A percentile compares a stretch with the other conserved stretches of the same genome.
Evolutionary conservation across 78 protist species (phyloP).

Genomic region (Bodo saltans): DNA sequence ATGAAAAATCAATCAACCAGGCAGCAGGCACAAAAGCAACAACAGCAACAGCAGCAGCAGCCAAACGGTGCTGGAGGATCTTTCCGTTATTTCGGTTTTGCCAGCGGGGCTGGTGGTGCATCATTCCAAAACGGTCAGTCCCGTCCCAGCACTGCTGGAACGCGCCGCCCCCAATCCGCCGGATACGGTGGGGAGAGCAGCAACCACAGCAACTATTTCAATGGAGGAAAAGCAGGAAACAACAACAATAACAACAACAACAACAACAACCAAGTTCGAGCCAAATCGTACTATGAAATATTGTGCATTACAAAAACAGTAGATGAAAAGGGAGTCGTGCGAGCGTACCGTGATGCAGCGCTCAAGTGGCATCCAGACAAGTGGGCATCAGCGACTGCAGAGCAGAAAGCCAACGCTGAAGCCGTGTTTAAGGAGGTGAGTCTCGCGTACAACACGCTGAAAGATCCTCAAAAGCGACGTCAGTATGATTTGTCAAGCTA

Average conservation of each 20-base stretch:
- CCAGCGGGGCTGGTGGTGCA: not conserved
- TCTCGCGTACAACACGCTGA: constrained; percentile 25
- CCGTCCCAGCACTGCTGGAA: not conserved
- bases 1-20: too few relatives aligned
- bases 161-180: not conserved
- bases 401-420: not conserved
- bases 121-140: not conserved
- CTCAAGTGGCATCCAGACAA: constrained; percentile 31
- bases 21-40: not conserved
- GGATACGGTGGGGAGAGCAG: not conserved
- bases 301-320: not conserved
- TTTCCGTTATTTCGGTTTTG: too few relatives aligned
- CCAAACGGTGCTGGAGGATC: not conserved
- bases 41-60: not conserved
- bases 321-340: not conserved
- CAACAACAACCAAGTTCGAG: too few relatives aligned
- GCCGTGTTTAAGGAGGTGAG: constrained; percentile 17
- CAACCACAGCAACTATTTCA: too few relatives aligned
- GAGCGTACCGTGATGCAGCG: constrained; percentile 23
- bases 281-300: not conserved
- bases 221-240: too few relatives aligned
- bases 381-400: not conserved
- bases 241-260: too few relatives aligned
- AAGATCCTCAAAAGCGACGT: constrained; percentile 15
- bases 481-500: constrained; percentile 7